Base-by-base conservation (phyloP, 1,284 basidiomycete genomes). In the Peniophora sp. region DNA sequence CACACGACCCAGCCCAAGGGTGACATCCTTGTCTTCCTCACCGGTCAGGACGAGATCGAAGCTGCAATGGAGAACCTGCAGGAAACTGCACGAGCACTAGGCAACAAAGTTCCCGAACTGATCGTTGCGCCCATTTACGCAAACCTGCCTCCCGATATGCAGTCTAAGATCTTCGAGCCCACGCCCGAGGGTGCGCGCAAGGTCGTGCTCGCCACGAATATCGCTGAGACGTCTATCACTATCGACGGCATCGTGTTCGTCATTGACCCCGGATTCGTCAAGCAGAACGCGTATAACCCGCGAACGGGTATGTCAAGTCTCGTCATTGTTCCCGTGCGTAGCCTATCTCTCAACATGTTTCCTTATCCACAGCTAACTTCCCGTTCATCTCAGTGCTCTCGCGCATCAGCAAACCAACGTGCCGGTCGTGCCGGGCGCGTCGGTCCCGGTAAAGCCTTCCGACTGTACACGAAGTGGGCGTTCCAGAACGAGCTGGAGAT, bases 11-110 rank as follows among this genome's bases (percentile, higher is more conserved):
- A 99, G 61, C 94, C 95, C 0, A 91, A 89, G 61, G 97, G 97
- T n/a, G 97, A 99, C 63, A 96, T 99, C 56, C 79, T 99, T 25
- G 92, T 99, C 1, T 99, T 99, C 71, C 77, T 99, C 46, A 99
- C 97, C 0, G 97, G 97, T 58, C 97, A 99, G 78, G 97, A 99
- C 66, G 97, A 99, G 69, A 99, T 99, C 56, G 97, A 99, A 68
- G 90, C 92, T 1, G 95, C 94, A 20, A 89, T 92, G 50, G 96
- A 99, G 70, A 97, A 92, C 63, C 70, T 99, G 45, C 87, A 92
- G 64, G 96, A 99, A 70, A 99, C 97, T 0, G 88, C 93, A 39
- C 83, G 92, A 25, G 89, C 96, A 0, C 73, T 99, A 0, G 96
- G 96, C 19, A 97, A 97, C 72, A 97, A 97, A 71, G 89, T 99